Conservation (phyloP, 306 rosid species). For the Prunus mume region DNA sequence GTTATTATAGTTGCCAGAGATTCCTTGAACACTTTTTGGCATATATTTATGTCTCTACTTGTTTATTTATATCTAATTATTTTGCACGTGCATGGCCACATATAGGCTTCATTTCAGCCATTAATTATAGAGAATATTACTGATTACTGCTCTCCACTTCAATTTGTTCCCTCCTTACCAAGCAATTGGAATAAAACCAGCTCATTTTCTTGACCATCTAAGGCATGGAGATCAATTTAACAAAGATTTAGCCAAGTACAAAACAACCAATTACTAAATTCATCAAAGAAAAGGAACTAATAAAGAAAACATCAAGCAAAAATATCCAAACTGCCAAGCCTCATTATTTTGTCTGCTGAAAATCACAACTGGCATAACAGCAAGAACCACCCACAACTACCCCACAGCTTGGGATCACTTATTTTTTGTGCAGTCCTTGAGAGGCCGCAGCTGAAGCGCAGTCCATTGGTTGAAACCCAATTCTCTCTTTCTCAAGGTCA, state of each 20-base stretch:
- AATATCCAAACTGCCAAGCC: background rate
- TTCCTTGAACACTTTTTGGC: background rate
- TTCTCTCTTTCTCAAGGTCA: constrained; percentile 47
- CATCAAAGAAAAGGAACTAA: background rate
- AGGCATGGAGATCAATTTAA: background rate
- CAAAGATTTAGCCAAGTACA: background rate
- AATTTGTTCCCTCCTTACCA: background rate
- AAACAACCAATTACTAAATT: background rate
- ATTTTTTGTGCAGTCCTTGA: constrained; percentile 17
- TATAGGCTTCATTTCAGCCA: background rate
- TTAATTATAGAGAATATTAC: background rate
- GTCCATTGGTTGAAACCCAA: constrained; percentile 48
- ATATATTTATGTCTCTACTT: background rate
- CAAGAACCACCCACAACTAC: background rate
- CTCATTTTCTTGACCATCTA: background rate
- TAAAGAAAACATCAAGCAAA: constrained; percentile 2
- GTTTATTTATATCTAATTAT: background rate
- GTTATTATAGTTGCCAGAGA: background rate
- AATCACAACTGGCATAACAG: constrained; percentile 6
- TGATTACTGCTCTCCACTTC: background rate
- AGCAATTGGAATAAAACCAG: constrained; percentile 3
- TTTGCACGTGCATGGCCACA: background rate
- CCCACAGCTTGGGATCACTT: background rate
- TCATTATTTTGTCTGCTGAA: constrained; percentile 4
- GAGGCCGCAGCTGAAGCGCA: constrained; percentile 44